Conservation (phyloP, 176 grass and related monocot genomes). For the Oryza officinalis region DNA sequence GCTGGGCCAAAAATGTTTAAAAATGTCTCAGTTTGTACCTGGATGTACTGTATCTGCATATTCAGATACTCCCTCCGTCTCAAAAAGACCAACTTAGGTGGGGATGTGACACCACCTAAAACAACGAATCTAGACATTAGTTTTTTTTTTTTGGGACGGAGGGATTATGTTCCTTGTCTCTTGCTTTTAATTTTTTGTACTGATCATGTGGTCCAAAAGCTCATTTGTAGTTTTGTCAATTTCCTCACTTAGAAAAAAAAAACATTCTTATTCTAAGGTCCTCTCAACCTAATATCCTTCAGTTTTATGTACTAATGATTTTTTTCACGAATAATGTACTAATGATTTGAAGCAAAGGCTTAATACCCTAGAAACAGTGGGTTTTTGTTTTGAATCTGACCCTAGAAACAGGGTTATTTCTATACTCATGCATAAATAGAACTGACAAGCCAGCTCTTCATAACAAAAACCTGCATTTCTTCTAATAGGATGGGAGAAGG, state of each 20-base stretch:
- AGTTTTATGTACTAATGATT: neutral
- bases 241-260: neutral
- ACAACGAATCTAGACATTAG: too few species aligned
- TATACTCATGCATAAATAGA: neutral
- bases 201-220: neutral
- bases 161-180: neutral
- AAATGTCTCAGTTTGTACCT: neutral
- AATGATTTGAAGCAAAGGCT: neutral
- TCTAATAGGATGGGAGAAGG: constrained; percentile 83
- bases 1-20: neutral
- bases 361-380: neutral
- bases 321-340: neutral
- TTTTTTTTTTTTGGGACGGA: too few species aligned
- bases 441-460: neutral
- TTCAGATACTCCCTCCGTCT: too few species aligned
- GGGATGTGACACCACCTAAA: too few species aligned
- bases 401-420: neutral
- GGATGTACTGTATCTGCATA: neutral
- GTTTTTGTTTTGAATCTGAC: neutral
- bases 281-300: neutral
- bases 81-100: too few species aligned
- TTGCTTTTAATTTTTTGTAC: neutral
- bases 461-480: constrained; percentile 1
- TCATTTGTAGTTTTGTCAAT: neutral
- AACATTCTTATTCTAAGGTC: neutral